Evolutionary conservation across 2,329 filamentous ascomycete species (phyloP), one percentile per base, ranked within the genome.

Genomic region (Aquanectria penicillioides): DNA sequence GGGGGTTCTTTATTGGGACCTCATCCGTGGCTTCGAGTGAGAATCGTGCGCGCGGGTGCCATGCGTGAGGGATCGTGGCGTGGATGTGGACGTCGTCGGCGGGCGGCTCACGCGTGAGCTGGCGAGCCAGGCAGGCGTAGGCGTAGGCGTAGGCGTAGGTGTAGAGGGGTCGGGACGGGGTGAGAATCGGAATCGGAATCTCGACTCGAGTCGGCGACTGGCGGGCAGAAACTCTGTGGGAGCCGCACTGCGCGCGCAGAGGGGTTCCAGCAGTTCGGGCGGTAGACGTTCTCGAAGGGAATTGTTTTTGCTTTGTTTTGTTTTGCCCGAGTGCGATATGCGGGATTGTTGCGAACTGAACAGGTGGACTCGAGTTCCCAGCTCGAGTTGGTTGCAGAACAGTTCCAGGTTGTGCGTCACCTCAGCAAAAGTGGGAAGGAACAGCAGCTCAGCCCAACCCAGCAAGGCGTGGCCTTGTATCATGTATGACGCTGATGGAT

Each of bases 351-450:
- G n/a, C n/a, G n/a, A n/a, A n/a, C n/a, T n/a, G n/a, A n/a, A n/a
- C 34, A 11, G 23, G 23, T 43, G 13, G 29, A n/a, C 13, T 29
- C 23, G 9, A 48, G 36, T 22, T 38, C n/a, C 29, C 29, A 48
- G 41, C 6, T 40, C 15, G n/a, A n/a, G n/a, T n/a, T n/a, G n/a
- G n/a, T n/a, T n/a, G 13, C 33, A 31, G 29, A 23, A 17, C 48
- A 34, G 33, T 36, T 26, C 37, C 23, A 38, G 43, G 23, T 44
- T 59, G 49, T 55, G 55, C 55, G 55, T 57, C 53, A 68, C 52
- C 41, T 61, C 34, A 64, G 65, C 65, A 69, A 69, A 69, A 69
- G 67, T 67, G 65, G 67, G 65, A 62, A 69, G 52, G 26, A 26
- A 46, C 41, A 59, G 41, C 29, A 53, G 62, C 57, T 43, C 40